A percentile compares a stretch with the other conserved stretches of the same genome.
Evolutionary conservation across 2,329 filamentous ascomycete genomes (phyloP).

Genomic region (Xylaria polymorpha): DNA sequence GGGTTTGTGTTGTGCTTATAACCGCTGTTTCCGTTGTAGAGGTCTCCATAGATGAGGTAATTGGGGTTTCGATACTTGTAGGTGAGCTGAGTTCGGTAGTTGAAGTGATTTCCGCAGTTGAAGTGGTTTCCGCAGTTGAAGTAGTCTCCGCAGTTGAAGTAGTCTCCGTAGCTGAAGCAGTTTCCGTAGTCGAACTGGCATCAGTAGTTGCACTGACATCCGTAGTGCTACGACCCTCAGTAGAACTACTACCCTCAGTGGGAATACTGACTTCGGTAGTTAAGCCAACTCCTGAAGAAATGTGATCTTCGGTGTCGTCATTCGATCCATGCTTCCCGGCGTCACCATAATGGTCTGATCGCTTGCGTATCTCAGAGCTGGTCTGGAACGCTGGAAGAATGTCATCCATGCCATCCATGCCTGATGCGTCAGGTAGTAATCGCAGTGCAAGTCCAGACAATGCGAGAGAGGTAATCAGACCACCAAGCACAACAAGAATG

Average conservation of each 20-base stretch:
- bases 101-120: background rate
- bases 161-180: background rate
- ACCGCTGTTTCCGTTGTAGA: background rate
- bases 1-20: background rate
- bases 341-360: constrained; percentile 24
- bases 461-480: constrained; percentile 42
- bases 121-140: background rate
- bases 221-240: background rate
- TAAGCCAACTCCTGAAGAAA: background rate
- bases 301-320: constrained; percentile 28
- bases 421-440: constrained; percentile 45
- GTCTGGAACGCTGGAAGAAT: constrained; percentile 34
- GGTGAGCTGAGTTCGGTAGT: background rate
- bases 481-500: constrained; percentile 36
- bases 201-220: background rate
- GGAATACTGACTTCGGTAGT: background rate
- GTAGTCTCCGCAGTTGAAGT: background rate
- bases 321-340: constrained; percentile 24
- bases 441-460: constrained; percentile 47
- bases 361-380: constrained; percentile 38
- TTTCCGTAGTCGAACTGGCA: background rate
- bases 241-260: background rate
- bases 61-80: background rate
- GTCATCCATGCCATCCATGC: background rate
- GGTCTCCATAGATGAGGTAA: background rate